Percentiles rank a stretch among this genome's conserved stretches.
phyloP scores from a whole-genome alignment of 2,329 filamentous ascomycete genomes.

The Boeremia lycopersici region DNA sequence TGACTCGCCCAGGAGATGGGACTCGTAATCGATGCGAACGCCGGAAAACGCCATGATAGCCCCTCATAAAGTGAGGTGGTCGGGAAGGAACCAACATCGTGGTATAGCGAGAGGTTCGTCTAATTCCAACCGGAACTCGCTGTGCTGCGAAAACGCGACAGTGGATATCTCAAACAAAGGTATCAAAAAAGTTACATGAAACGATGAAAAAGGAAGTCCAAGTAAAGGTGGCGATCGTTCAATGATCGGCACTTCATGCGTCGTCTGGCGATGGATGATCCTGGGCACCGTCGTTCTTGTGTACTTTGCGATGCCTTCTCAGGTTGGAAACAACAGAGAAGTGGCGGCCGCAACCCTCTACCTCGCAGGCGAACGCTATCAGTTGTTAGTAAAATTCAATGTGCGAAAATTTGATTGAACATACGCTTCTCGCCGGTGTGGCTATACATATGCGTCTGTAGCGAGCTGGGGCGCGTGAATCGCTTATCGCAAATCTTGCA shows the following conservation, averaged over 20 bases:
- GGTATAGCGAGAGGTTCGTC: constrained; percentile 39
- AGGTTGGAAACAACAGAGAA: constrained; percentile 98
- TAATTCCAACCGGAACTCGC: constrained; percentile 33
- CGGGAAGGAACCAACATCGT: constrained; percentile 5
- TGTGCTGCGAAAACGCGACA: constrained; percentile 37
- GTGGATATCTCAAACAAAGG: constrained; percentile 46
- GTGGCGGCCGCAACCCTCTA: constrained; percentile 91
- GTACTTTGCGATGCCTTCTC: constrained; percentile 92
- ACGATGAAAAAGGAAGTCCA: constrained; percentile 19
- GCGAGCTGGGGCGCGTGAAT: constrained; percentile 89
- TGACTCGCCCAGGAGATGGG: constrained; percentile 32
- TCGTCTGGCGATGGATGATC: constrained; percentile 57
- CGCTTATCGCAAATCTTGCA: constrained; percentile 99
- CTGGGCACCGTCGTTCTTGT: constrained; percentile 71
- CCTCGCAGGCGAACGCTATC: constrained; percentile 88
- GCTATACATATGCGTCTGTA: constrained; percentile 98
- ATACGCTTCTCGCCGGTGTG: constrained; percentile 98
- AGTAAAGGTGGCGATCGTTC: constrained; percentile 30
- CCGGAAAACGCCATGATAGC: constrained; percentile 28
- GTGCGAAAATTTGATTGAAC: constrained; percentile 47
- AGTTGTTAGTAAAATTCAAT: constrained; percentile 14
- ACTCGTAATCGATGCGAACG: constrained; percentile 33
- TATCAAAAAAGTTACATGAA: constrained; percentile 29
- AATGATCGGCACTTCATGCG: constrained; percentile 40
- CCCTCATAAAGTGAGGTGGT: constrained; percentile 13